These are phyloP conservation scores for Margaritispora aquatica DNA, from an alignment of 495 filamentous ascomycete genomes.

Conservation along the genomic window DNA sequence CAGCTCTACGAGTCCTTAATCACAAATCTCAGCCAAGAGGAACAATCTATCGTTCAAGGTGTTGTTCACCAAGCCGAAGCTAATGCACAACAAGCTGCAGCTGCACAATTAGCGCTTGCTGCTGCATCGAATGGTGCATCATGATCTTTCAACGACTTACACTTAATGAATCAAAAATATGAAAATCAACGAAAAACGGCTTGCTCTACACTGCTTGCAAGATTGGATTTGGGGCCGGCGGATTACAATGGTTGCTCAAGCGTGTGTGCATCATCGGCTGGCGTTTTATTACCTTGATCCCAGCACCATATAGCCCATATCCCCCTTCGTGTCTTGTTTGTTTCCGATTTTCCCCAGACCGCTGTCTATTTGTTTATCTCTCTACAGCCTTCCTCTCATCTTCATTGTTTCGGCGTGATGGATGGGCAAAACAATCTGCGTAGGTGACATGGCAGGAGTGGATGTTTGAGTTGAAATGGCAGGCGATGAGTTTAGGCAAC, in stretches of 20 bases:
- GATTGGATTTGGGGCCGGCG: background rate
- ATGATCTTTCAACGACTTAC: background rate
- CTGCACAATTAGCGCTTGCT: constrained; percentile 5
- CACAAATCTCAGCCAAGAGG: constrained; percentile 68
- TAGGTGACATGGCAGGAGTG: background rate
- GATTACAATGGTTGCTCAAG: constrained; percentile 19
- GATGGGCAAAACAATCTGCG: too few species aligned
- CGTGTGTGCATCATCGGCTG: constrained; percentile 20
- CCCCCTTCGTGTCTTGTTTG: background rate
- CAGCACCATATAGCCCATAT: background rate
- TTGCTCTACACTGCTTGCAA: background rate
- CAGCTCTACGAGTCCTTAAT: constrained; percentile 80
- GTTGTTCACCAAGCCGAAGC: constrained; percentile 75
- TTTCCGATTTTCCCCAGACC: background rate
- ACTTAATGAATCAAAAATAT: background rate
- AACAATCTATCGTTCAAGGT: constrained; percentile 72
- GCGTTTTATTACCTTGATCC: constrained; percentile 11
- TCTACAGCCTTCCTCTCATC: background rate
- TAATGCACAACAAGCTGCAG: constrained; percentile 11
- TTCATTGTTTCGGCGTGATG: background rate
- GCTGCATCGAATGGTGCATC: constrained; percentile 16
- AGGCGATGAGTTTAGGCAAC: background rate
- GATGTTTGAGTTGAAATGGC: background rate
- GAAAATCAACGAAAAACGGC: background rate
- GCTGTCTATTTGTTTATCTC: too few species aligned